phyloP scores from a whole-genome alignment of 2,329 filamentous ascomycete species.

The Fusarium decemcellulare region DNA sequence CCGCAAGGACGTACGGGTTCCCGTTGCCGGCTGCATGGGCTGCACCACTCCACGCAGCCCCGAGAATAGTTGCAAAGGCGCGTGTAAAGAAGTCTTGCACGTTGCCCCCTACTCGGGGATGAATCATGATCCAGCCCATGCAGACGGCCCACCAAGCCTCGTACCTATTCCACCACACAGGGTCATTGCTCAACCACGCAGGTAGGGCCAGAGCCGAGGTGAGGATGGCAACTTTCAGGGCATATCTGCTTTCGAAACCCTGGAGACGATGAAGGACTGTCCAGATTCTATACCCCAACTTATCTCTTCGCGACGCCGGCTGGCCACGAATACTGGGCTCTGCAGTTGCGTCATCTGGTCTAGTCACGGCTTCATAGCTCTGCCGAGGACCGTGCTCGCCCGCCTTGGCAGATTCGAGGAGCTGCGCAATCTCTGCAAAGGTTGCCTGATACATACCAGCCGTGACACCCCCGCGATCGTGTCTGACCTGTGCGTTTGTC shows the following conservation, averaged over 20 bases:
- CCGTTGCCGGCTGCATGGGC: slow-evolving; percentile 65
- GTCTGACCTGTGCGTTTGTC: slow-evolving; percentile 69
- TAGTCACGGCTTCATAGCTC: slow-evolving; percentile 41
- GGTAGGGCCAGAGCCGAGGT: slow-evolving; percentile 67
- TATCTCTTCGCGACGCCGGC: slow-evolving; percentile 52
- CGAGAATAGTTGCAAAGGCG: slow-evolving; percentile 63
- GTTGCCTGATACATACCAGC: slow-evolving; percentile 65
- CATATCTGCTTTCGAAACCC: slow-evolving; percentile 71
- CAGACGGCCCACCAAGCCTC: slow-evolving; percentile 72
- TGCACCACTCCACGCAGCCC: slow-evolving; percentile 68
- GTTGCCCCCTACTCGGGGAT: slow-evolving; percentile 68
- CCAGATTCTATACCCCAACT: slow-evolving; percentile 64
- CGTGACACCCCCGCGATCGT: slow-evolving; percentile 71
- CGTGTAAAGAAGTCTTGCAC: slow-evolving; percentile 70
- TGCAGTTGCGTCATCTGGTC: slow-evolving; percentile 52
- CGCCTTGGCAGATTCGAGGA: slow-evolving; percentile 60
- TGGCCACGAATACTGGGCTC: slow-evolving; percentile 55
- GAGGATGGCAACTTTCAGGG: slow-evolving; percentile 68
- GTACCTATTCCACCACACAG: slow-evolving; percentile 68
- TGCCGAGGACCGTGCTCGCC: slow-evolving; percentile 45
- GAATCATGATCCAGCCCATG: slow-evolving; percentile 69
- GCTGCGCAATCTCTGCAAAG: slow-evolving; percentile 58
- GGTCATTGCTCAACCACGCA: slow-evolving; percentile 62
- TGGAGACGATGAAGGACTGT: slow-evolving; percentile 65
- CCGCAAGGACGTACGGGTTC: slow-evolving; percentile 68